Conservation (phyloP, 2,329 filamentous ascomycete species). For the Diaporthe citriasiana region DNA sequence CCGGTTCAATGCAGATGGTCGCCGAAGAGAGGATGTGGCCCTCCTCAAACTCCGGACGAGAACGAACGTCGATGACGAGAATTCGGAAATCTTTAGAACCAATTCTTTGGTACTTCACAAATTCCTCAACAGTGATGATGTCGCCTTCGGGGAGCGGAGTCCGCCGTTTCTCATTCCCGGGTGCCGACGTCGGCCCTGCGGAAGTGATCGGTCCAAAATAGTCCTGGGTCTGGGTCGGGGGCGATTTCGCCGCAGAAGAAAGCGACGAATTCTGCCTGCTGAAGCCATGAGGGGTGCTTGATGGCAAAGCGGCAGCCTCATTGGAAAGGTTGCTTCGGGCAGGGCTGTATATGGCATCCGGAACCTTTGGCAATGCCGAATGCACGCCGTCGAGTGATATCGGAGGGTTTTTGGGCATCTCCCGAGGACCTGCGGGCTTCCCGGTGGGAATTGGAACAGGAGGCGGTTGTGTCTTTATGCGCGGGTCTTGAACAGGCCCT, state of each 20-base stretch:
- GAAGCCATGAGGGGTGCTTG: constrained; percentile 74
- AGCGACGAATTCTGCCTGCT: constrained; percentile 69
- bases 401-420: constrained; percentile 65
- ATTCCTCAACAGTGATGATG: constrained; percentile 75
- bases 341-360: constrained; percentile 84
- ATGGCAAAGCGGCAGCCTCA: constrained; percentile 74
- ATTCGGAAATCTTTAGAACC: constrained; percentile 70
- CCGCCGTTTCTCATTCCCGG: constrained; percentile 53
- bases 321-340: constrained; percentile 78
- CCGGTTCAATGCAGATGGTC: constrained; percentile 91
- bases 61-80: constrained; percentile 87
- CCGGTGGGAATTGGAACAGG: constrained; percentile 47
- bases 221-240: constrained; percentile 49
- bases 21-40: constrained; percentile 89
- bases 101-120: constrained; percentile 78
- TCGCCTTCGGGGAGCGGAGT: constrained; percentile 69
- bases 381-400: constrained; percentile 66
- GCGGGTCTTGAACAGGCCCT: constrained; percentile 65
- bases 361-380: constrained; percentile 75
- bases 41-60: constrained; percentile 83
- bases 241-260: constrained; percentile 39
- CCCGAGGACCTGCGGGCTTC: constrained; percentile 48
- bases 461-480: constrained; percentile 65
- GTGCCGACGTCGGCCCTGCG: constrained; percentile 28
- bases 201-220: constrained; percentile 47